Base-by-base conservation (phyloP, 2,329 filamentous ascomycete genomes). In the Ascochyta lentis region DNA sequence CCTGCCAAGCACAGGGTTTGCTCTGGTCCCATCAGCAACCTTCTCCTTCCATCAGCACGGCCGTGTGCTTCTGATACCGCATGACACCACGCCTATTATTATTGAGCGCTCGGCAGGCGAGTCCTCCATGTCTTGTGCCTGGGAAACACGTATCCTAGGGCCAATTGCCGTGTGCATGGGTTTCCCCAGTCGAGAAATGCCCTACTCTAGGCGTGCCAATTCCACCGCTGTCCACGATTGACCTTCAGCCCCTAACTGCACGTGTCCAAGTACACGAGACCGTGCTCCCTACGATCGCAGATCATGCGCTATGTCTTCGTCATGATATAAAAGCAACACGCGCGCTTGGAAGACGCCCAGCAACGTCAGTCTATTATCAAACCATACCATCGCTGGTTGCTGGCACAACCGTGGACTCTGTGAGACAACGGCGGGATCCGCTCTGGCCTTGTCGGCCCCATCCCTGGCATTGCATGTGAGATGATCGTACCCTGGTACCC, bases 381-480 rank as follows among this genome's bases (percentile, higher is more conserved):
- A 56, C 53, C 51, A 56, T 51, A 56, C 42, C 39, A 33, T 50
- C 35, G 41, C 33, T 56, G 53, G 47, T 56, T 56, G 53, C 53
- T 56, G 47, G 53, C 53, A 56, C 53, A 56, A 56, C 53, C 47
- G 38, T 43, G 47, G 31, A 15, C 13, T 12, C 38, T 46, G 53
- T 56, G 53, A 56, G 53, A 56, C 53, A 47, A 50, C n/a, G 42
- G 53, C 53, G 47, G 53, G 53, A 56, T 47, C 46, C 46, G 46
- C 53, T 47, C 42, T 50, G 53, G 46, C 46, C 37, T 51, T 51
- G 23, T 56, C 33, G 23, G 51, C 47, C 10, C 38, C 38, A 51
- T 60, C 61, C 61, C 63, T 64, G 48, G 34, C 54, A 52, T 56
- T 42, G 42, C 61, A 60, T 61, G 59, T 60, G 56, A 59, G 56